Base-by-base conservation (phyloP, 768 basidiomycete species). In the Pulveroboletus ravenelii region DNA sequence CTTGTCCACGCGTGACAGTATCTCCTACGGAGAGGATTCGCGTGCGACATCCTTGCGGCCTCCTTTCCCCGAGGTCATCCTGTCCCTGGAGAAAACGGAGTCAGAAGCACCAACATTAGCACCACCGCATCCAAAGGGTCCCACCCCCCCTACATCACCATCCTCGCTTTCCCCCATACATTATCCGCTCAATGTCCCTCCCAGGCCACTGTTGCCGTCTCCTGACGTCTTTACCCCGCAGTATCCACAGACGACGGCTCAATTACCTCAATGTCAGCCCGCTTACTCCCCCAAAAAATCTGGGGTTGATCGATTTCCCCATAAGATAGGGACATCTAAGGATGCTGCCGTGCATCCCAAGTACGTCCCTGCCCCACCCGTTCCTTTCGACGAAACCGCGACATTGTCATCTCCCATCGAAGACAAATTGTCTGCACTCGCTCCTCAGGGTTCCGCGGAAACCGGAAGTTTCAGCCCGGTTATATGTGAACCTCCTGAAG, bases 401-500 rank as follows among this genome's bases (percentile, higher is more conserved):
- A 55, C 56, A 54, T 9, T 18, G 8, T 29, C 62, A 45, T 58
- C 52, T 47, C 45, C 55, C 7, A 53, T 31, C n/a, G 49, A 54
- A 45, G 55, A 52, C 43, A 17, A 36, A 15, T 25, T 31, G 48
- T 48, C 54, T 55, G 51, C 45, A 47, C 42, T 42, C n/a, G 32
- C 47, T 13, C 48, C 51, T 52, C 54, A 47, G 46, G 51, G 51
- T 36, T 37, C 64, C 60, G 58, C 58, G 62, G 60, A 55, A 60
- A 50, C 52, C 62, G 56, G 65, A 18, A 54, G 27, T 13, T 67
- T 62, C 54, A 55, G 46, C 25, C 61, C 61, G 36, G 45, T 65
- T 37, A 57, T 65, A 50, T 65, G 65, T 50, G 63, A 65, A 47
- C 58, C 64, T 50, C 64, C 65, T 43, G 65, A 65, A 41, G 62